Base-by-base conservation (phyloP, 140 eudicot species). In the Oenanthe javanica region DNA sequence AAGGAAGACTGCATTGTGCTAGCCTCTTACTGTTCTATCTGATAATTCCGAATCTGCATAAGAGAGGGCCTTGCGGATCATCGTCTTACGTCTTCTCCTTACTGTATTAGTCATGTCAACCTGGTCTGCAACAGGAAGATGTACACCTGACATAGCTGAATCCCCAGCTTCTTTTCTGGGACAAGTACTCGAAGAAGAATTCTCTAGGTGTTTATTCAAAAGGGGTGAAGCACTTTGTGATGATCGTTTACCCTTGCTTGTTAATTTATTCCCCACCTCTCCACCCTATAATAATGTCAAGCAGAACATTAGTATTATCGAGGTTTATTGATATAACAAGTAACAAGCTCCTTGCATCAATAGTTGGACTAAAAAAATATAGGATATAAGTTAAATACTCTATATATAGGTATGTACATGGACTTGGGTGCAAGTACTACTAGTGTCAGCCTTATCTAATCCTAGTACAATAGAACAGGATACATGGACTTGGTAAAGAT, bases 11-110 rank as follows among this genome's bases (percentile, higher is more conserved):
- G 48, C 64, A 78, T 79, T 85, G 70, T 79, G 75, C 69, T 77
- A 84, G 72, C 86, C 89, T 69, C 76, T 81, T 18, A 82, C 81
- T 72, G 79, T 79, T 13, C 78, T 83, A 48, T 89, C 86, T 55
- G 89, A 52, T 78, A 51, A 21, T 80, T 88, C 89, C 74, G 85
- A 80, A 55, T 91, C 91, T 45, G 81, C 87, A 25, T 59, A 84
- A 40, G 18, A 77, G 31, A 84, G 64, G 69, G 86, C 80, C 79
- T 85, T 88, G 83, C 79, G 80, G 14, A 85, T 87, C 67, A 72
- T 78, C 82, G 70, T 82, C 85, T 96, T 96, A 76, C 98, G 99
- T 76, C 91, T 89, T 84, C 89, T 91, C 87, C 87, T 86, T 54
- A 84, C 84, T 88, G 85, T 91, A 14, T 91, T 83, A 43, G 89